phyloP scores from a whole-genome alignment of 106 monocot genomes.

The Acorus calamus region DNA sequence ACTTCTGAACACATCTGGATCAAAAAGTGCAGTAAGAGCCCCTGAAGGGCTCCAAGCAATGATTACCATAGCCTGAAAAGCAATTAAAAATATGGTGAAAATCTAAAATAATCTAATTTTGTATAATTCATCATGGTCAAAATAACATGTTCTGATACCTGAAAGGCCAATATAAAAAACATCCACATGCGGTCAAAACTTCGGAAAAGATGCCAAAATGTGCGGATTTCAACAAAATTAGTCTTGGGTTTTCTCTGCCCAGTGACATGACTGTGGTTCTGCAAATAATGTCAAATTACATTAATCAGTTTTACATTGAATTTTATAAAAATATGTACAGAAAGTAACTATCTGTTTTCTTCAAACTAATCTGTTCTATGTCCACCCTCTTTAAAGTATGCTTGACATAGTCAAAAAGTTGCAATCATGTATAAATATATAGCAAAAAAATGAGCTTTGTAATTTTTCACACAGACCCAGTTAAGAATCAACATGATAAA shows the following conservation, averaged over 20 bases:
- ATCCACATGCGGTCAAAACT: constrained; percentile 99
- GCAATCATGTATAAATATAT: too few species aligned
- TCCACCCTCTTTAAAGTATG: too few species aligned
- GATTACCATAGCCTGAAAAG: constrained; percentile 81
- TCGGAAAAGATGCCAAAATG: constrained; percentile 83
- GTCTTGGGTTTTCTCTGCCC: constrained; percentile 65
- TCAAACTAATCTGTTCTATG: too few species aligned
- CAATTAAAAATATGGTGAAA: constrained; percentile 4
- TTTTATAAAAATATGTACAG: too few species aligned
- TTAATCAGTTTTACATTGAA: too few species aligned
- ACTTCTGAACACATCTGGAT: constrained; percentile 73
- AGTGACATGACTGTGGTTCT: constrained; percentile 26
- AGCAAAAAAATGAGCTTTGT: too few species aligned
- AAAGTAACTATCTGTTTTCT: too few species aligned
- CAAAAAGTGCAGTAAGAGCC: constrained; percentile 57
- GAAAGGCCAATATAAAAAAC: constrained; percentile 83
- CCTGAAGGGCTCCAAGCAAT: constrained; percentile 95
- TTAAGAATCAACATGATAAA: too few species aligned
- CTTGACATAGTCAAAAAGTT: too few species aligned
- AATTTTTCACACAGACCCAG: too few species aligned
- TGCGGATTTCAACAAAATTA: constrained; percentile 95
- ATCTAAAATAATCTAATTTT: too few species aligned
- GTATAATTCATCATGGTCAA: background rate
- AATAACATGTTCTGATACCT: constrained; percentile 32
- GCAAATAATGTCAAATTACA: constrained; percentile 3